These are phyloP conservation scores for Cladorrhinum sp. DNA, from an alignment of 2,329 filamentous ascomycete genomes.

Conservation along the genomic window DNA sequence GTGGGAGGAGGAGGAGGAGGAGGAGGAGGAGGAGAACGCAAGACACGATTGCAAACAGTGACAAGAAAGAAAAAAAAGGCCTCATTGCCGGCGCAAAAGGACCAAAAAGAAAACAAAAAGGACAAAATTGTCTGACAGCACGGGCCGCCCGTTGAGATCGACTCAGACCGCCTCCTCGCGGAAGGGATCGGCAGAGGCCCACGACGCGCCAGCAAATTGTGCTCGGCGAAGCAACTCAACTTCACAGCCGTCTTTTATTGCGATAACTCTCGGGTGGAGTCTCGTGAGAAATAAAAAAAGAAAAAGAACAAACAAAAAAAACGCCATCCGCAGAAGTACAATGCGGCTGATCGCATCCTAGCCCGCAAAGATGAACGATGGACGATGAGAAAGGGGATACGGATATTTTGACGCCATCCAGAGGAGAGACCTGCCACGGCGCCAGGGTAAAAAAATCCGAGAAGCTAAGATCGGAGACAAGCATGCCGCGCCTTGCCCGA, in stretches of 20 bases:
- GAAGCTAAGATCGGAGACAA: constrained; percentile 27
- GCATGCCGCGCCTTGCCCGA: constrained; percentile 16
- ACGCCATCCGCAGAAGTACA: background rate
- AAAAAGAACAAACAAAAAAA: background rate
- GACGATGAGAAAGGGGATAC: background rate
- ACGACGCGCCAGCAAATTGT: constrained; percentile 16
- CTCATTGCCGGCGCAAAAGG: background rate
- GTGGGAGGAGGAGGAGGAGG: background rate
- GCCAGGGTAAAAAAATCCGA: constrained; percentile 12
- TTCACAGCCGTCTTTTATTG: constrained; percentile 1
- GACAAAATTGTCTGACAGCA: constrained; percentile 15
- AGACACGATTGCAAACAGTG: background rate
- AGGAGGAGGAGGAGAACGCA: no score
- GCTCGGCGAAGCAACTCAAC: background rate
- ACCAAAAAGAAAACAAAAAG: no score
- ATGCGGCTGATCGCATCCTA: background rate
- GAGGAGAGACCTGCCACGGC: background rate
- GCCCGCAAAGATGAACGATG: background rate
- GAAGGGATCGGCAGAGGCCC: constrained; percentile 15
- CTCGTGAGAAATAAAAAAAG: background rate
- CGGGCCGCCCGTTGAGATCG: constrained; percentile 20
- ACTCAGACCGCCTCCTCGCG: constrained; percentile 17
- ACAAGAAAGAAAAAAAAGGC: background rate
- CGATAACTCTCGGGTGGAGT: background rate
- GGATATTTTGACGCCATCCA: background rate